Evolutionary conservation across 1,284 basidiomycete genomes (phyloP).

Genomic region (Malassezia japonica): DNA sequence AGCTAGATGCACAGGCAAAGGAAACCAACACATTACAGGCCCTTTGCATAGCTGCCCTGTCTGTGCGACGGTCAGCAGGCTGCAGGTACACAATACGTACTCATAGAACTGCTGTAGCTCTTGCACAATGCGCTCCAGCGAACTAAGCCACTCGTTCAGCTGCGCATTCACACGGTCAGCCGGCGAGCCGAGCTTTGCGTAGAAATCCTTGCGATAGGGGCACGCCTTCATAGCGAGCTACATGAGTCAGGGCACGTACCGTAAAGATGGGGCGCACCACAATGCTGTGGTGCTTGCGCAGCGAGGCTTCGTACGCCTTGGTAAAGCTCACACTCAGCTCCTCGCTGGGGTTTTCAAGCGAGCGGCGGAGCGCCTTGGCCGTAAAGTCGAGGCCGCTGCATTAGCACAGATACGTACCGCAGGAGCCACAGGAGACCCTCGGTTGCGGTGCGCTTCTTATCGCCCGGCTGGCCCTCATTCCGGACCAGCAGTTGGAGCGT

Average conservation of each 20-base stretch:
- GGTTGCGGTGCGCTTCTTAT: conserved; percentile 78
- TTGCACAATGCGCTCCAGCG: conserved; percentile 62
- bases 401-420: conserved; percentile 49
- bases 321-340: conserved; percentile 71
- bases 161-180: conserved; percentile 62
- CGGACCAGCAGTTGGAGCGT: conserved; percentile 78
- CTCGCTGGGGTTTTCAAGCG: conserved; percentile 60
- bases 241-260: conserved; percentile 17
- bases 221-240: conserved; percentile 94
- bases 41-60: conserved; percentile 36
- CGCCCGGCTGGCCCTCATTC: conserved; percentile 63
- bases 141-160: conserved; percentile 67
- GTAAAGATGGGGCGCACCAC: conserved; percentile 73
- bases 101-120: conserved; percentile 62
- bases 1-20: not conserved
- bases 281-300: conserved; percentile 81
- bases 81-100: conserved; percentile 22
- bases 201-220: conserved; percentile 82
- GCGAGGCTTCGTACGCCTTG: conserved; percentile 68
- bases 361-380: conserved; percentile 66
- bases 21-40: conserved; percentile 19
- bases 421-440: conserved; percentile 87
- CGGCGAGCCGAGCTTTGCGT: conserved; percentile 70
- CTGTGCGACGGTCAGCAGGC: conserved; percentile 3
- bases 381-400: conserved; percentile 79